Conservation (phyloP, 129 eudicot species). For the Heracleum sosnowskyi region DNA sequence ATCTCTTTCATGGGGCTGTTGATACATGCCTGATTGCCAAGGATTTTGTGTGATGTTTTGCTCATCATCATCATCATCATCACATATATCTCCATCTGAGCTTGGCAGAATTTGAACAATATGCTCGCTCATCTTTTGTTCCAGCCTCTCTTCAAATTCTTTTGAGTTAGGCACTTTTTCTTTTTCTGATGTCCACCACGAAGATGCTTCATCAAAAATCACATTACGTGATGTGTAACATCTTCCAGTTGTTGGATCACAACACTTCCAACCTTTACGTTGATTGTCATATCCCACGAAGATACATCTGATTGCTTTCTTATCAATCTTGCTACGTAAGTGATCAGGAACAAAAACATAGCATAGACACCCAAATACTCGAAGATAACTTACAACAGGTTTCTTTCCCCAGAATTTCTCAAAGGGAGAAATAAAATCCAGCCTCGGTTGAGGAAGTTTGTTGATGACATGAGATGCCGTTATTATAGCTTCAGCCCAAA, state of each 20-base stretch:
- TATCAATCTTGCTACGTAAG: too few relatives aligned
- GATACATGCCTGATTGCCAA: not conserved
- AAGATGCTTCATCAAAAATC: constrained; percentile 20
- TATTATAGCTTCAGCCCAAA: too few relatives aligned
- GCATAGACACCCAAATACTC: not conserved
- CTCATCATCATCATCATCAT: not conserved
- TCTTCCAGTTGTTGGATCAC: constrained; percentile 5
- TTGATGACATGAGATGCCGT: not conserved
- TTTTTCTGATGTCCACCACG: constrained; percentile 14
- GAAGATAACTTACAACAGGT: constrained; percentile 6
- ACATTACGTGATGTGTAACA: constrained; percentile 16
- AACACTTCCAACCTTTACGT: constrained; percentile 22
- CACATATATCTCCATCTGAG: too few relatives aligned
- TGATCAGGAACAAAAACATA: too few relatives aligned
- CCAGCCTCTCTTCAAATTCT: not conserved
- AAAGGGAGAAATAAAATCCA: constrained; percentile 12
- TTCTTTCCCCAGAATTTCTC: not conserved
- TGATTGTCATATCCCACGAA: constrained; percentile 15
- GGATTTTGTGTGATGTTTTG: not conserved
- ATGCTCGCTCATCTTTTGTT: not conserved
- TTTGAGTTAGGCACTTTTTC: not conserved
- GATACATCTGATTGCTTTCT: too few relatives aligned
- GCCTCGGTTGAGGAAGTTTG: not conserved
- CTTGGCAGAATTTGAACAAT: too few relatives aligned
- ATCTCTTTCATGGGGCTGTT: not conserved